A percentile compares a stretch with the other conserved stretches of the same genome.
Conservation (phyloP, 1,284 basidiomycete genomes). For the Sphaerobolus stellatus region DNA sequence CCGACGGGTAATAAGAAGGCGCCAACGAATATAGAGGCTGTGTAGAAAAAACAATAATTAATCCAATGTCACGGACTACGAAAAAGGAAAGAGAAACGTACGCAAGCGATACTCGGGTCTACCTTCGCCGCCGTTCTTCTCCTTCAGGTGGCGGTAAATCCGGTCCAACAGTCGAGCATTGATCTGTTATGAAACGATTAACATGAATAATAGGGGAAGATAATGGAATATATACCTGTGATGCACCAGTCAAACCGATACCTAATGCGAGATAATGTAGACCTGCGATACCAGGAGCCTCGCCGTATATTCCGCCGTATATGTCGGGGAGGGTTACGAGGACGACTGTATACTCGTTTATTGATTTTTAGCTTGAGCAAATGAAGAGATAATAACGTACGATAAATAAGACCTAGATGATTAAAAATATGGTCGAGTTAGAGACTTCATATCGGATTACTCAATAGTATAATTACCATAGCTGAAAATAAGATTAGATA, state of each 20-base stretch:
- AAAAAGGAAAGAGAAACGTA: slow-evolving; percentile 25
- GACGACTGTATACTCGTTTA: slow-evolving; percentile 34
- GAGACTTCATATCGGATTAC: background rate
- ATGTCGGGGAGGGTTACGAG: slow-evolving; percentile 66
- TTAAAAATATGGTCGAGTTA: background rate
- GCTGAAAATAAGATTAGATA: slow-evolving; percentile 18
- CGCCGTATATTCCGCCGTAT: slow-evolving; percentile 51
- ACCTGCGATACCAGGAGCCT: slow-evolving; percentile 56
- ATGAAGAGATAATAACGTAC: background rate
- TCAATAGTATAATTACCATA: slow-evolving; percentile 7
- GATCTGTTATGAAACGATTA: slow-evolving; percentile 18
- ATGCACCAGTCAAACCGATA: slow-evolving; percentile 48
- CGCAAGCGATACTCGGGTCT: slow-evolving; percentile 58
- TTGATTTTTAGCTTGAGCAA: background rate
- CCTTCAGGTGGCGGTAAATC: slow-evolving; percentile 52
- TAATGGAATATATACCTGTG: slow-evolving; percentile 36
- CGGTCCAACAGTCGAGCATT: slow-evolving; percentile 58
- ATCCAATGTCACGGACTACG: slow-evolving; percentile 5
- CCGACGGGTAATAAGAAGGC: slow-evolving; percentile 56
- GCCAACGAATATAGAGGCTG: slow-evolving; percentile 62
- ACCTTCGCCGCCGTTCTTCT: slow-evolving; percentile 51
- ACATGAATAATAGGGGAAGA: background rate
- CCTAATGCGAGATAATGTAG: slow-evolving; percentile 66
- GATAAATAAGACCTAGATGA: background rate
- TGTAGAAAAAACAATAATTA: slow-evolving; percentile 6